Evolutionary conservation across 192 early-diverging fungal genomes (phyloP).

Genomic region (Backusella psychrophila): DNA sequence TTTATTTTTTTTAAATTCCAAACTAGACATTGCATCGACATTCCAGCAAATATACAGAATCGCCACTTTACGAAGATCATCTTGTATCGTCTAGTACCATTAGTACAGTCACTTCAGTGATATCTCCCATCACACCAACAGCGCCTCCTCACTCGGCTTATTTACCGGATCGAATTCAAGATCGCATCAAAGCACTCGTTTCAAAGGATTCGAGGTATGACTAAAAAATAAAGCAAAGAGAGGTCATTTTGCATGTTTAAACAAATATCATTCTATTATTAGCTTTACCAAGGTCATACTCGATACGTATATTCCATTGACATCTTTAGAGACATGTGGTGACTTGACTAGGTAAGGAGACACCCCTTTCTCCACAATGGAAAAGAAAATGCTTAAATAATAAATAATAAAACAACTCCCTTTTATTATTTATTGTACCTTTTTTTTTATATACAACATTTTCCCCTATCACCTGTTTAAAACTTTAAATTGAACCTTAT

Average conservation of each 20-base stretch:
- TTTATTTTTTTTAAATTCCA: neutral
- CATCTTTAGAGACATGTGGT: slow-evolving; percentile 6
- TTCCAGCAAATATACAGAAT: neutral
- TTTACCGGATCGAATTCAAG: slow-evolving; percentile 4
- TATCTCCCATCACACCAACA: neutral
- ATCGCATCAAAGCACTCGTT: neutral
- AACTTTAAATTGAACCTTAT: slow-evolving; percentile 8
- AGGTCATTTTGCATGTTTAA: neutral
- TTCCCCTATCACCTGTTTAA: slow-evolving; percentile 5
- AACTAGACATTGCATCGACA: slow-evolving; percentile 1
- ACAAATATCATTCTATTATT: neutral
- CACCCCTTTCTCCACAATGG: neutral
- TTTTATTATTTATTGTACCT: neutral
- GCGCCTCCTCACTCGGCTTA: slow-evolving; percentile 9
- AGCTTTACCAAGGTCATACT: slow-evolving; percentile 9
- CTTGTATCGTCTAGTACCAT: slow-evolving; percentile 13
- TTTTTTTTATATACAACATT: neutral
- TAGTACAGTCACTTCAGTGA: slow-evolving; percentile 13
- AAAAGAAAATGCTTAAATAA: neutral
- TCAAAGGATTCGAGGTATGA: neutral
- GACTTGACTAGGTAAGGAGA: slow-evolving; percentile 7
- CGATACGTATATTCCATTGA: slow-evolving; percentile 13
- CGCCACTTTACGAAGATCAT: slow-evolving; percentile 7
- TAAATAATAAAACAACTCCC: neutral
- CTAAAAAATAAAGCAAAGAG: neutral